Conservation (phyloP, 306 rosid species). For the Vigna mungo region DNA sequence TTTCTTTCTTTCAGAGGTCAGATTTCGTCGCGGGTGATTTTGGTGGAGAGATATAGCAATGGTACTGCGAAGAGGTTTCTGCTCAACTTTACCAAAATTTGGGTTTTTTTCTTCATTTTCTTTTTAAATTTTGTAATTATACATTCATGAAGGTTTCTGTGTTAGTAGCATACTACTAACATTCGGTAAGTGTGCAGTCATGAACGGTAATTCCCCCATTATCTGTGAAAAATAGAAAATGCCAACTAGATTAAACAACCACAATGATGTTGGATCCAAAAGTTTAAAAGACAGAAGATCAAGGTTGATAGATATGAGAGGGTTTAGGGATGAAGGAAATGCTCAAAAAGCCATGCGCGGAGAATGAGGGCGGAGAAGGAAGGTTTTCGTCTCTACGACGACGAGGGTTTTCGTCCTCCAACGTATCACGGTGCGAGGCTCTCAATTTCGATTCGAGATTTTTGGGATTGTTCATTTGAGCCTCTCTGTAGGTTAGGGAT, state of each 20-base stretch:
- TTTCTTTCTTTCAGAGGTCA: conserved; percentile 50
- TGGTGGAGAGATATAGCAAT: conserved; percentile 86
- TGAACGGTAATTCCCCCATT: conserved; percentile 25
- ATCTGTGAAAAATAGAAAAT: conserved; percentile 51
- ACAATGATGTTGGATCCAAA: neutral
- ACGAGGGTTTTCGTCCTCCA: too few relatives aligned
- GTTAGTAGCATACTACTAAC: neutral
- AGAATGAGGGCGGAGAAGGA: too few relatives aligned
- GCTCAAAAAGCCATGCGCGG: too few relatives aligned
- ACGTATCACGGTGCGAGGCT: too few relatives aligned
- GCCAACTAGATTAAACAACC: conserved; percentile 23
- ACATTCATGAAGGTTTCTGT: conserved; percentile 1
- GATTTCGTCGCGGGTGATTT: conserved; percentile 57
- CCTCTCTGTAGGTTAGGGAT: too few relatives aligned
- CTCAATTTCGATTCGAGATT: too few relatives aligned
- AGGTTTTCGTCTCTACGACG: too few relatives aligned
- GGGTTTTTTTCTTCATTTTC: neutral
- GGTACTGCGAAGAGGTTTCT: conserved; percentile 81
- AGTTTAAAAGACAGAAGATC: neutral
- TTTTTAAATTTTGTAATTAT: neutral
- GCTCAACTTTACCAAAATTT: conserved; percentile 37
- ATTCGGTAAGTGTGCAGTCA: neutral
- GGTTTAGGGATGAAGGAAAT: too few relatives aligned
- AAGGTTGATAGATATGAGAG: conserved; percentile 20
- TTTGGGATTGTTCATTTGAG: too few relatives aligned